These are phyloP conservation scores for Tolypocladium amazonense DNA, from an alignment of 2,329 filamentous ascomycete genomes.

Conservation along the genomic window DNA sequence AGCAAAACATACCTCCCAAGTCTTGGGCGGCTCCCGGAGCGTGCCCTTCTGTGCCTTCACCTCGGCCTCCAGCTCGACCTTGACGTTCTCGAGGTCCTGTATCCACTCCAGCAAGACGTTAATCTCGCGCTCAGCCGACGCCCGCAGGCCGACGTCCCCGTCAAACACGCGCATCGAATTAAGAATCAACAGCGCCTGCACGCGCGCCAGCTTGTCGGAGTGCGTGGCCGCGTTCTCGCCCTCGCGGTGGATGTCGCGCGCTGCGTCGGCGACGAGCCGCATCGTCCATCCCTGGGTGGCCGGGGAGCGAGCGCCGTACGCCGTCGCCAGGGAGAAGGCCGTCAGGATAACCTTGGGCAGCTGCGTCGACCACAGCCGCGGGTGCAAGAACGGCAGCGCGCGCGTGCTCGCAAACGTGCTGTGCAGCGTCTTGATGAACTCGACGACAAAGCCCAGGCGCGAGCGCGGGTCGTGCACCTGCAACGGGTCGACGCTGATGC, in stretches of 20 bases:
- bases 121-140: conserved; percentile 29
- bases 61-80: conserved; percentile 21
- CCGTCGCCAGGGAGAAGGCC: conserved; percentile 26
- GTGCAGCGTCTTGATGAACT: conserved; percentile 20
- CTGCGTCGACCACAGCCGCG: conserved; percentile 26
- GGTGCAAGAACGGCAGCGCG: conserved; percentile 31
- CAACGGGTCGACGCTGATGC: conserved; percentile 17
- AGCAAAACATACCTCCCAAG: conserved; percentile 26
- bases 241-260: conserved; percentile 23
- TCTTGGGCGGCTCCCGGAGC: conserved; percentile 24
- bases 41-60: conserved; percentile 4
- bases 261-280: conserved; percentile 26
- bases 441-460: conserved; percentile 23
- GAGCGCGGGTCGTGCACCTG: conserved; percentile 25
- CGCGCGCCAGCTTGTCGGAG: conserved; percentile 28
- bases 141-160: conserved; percentile 27
- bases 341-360: conserved; percentile 28
- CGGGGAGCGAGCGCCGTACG: conserved; percentile 25
- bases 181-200: conserved; percentile 30
- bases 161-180: conserved; percentile 33
- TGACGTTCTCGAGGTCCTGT: conserved; percentile 19
- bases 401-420: conserved; percentile 22
- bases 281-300: conserved; percentile 28
- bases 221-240: conserved; percentile 19
- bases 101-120: conserved; percentile 25